These are phyloP conservation scores for Parastagonospora avenae DNA, from an alignment of 2,329 filamentous ascomycete species.

Conservation along the genomic window DNA sequence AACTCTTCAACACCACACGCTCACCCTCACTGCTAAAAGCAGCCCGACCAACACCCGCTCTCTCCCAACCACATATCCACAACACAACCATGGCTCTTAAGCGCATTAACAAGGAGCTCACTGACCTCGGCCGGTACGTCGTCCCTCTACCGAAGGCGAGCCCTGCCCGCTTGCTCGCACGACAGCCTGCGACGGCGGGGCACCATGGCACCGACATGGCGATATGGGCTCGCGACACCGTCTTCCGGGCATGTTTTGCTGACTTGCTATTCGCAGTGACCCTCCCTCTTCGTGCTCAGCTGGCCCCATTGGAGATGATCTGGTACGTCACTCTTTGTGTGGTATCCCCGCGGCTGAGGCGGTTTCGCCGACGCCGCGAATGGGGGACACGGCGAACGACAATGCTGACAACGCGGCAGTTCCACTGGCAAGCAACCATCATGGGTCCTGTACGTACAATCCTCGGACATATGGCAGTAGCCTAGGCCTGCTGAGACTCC, in stretches of 20 bases:
- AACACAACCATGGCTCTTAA: slow-evolving; percentile 75
- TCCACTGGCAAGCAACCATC: slow-evolving; percentile 99
- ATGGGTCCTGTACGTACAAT: slow-evolving; percentile 89
- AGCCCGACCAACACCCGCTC: slow-evolving; percentile 13
- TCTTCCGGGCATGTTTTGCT: slow-evolving; percentile 27
- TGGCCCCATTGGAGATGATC: slow-evolving; percentile 93
- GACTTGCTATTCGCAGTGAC: slow-evolving; percentile 66
- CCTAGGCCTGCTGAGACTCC: slow-evolving; percentile 8
- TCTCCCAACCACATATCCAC: slow-evolving; percentile 22
- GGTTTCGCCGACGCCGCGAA: slow-evolving; percentile 22
- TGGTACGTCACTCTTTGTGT: slow-evolving; percentile 70
- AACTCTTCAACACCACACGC: slow-evolving; percentile 39
- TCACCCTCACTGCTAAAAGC: slow-evolving; percentile 18
- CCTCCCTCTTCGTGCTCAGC: slow-evolving; percentile 98
- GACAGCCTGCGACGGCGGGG: slow-evolving; percentile 43
- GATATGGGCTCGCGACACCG: slow-evolving; percentile 12
- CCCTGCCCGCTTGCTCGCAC: slow-evolving; percentile 48
- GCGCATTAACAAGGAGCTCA: slow-evolving; percentile 93
- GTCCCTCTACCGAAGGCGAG: slow-evolving; percentile 19
- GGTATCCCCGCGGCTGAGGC: slow-evolving; percentile 38
- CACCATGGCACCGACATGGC: slow-evolving; percentile 21
- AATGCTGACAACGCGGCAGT: slow-evolving; percentile 62
- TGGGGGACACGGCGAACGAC: slow-evolving; percentile 16
- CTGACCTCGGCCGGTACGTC: slow-evolving; percentile 81
- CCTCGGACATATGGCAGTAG: slow-evolving; percentile 1